Base-by-base conservation (phyloP, 176 grass and related monocot species). In the Dactylis glomerata region DNA sequence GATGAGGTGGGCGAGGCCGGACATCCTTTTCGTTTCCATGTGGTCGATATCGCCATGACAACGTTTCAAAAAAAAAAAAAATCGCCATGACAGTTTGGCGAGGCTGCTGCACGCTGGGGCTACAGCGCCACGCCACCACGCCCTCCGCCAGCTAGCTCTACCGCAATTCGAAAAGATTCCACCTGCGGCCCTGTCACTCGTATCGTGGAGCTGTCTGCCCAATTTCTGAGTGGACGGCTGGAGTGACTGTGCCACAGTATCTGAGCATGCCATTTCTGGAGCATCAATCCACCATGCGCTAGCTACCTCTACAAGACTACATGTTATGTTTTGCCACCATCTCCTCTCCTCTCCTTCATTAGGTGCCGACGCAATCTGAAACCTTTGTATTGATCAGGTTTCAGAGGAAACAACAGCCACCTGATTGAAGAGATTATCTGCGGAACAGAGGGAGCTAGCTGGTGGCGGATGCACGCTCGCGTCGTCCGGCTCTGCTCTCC, bases 131-230 rank as follows among this genome's bases (percentile, higher is more conserved):
- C 49, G 52, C 51, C 50, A 8, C 23, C 27, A 71, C 17, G 51
- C 22, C 44, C 57, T 13, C 57, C 6, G 46, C 83, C 78, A 10
- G 78, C 58, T 30, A 83, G 73, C 80, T 8, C 13, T 2, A 66
- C 63, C 22, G 37, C 56, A 54, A 75, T 83, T 83, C 37, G 81
- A 88, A 83, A 88, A 88, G 81, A 84, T 83, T 88, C 81, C 59
- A 42, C 50, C 71, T 47, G 70, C 59, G 59, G 70, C 46, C 86
- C 86, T 88, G 86, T 73, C 81, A 42, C 68, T 38, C 17, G 75
- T 70, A 84, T 84, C 75, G 75, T 88, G 87, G 56, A 64, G 82
- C 75, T 79, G 81, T 88, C 87, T 84, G 75, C 27, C 75, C 81
- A 66, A 79, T 74, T 74, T 46, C 55, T 61, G 81, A 88, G 40